These are phyloP conservation scores for Fusarium marasasianum DNA, from an alignment of 2,329 filamentous ascomycete genomes.

Conservation along the genomic window DNA sequence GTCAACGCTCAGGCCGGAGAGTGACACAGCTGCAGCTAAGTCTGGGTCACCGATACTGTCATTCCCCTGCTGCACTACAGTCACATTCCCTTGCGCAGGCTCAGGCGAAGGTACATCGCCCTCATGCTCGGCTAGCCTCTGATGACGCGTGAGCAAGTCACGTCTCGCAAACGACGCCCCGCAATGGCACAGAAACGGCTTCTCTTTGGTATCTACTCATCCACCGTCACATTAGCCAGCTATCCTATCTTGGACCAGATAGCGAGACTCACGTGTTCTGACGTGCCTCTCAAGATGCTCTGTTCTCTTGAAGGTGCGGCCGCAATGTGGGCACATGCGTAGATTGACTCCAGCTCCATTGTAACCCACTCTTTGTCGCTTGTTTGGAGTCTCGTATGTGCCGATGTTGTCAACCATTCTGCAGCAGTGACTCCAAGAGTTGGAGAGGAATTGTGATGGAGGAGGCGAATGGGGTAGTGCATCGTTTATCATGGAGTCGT, in stretches of 20 bases:
- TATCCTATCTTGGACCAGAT: background rate
- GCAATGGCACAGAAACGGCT: conserved; percentile 56
- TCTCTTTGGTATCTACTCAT: conserved; percentile 57
- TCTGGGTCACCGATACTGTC: background rate
- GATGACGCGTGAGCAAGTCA: conserved; percentile 56
- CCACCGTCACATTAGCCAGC: background rate
- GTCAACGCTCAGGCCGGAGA: background rate
- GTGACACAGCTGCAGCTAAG: conserved; percentile 1
- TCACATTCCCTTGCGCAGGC: background rate
- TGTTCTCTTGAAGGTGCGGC: conserved; percentile 55
- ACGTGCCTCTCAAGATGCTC: conserved; percentile 59
- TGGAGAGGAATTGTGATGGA: background rate
- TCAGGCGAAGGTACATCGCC: background rate
- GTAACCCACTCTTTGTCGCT: conserved; percentile 21
- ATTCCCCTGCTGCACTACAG: background rate
- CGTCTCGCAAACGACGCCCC: conserved; percentile 56
- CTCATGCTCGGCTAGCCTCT: conserved; percentile 31
- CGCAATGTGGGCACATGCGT: conserved; percentile 53
- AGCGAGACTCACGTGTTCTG: conserved; percentile 52
- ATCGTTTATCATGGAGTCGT: conserved; percentile 14
- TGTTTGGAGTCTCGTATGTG: conserved; percentile 5
- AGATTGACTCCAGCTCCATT: conserved; percentile 17
- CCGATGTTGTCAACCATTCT: background rate
- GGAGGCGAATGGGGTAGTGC: background rate
- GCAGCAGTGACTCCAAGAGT: conserved; percentile 6